These are phyloP conservation scores for Cnidoscolus chayamansa DNA, from an alignment of 441 rosid species.

Conservation along the genomic window DNA sequence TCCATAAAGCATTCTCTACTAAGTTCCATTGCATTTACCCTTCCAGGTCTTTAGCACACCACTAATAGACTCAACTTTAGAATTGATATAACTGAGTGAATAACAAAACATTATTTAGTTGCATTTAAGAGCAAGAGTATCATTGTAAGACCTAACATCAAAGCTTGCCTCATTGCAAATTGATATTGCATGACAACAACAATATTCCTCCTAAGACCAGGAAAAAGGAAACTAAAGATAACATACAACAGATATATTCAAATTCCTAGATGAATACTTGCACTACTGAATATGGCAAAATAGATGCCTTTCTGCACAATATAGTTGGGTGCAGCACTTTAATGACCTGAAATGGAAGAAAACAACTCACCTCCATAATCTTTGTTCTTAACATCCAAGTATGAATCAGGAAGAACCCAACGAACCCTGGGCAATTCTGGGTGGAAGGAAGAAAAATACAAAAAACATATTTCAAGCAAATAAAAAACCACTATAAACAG, in stretches of 20 bases:
- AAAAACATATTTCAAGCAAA: neutral
- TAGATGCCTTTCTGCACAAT: neutral
- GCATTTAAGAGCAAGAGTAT: neutral
- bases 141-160: neutral
- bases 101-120: neutral
- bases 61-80: neutral
- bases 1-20: neutral
- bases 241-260: neutral
- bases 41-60: neutral
- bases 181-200: neutral
- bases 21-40: neutral
- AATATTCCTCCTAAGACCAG: neutral
- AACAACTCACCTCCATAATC: constrained; percentile 71
- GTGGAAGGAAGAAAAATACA: neutral
- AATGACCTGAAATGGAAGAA: neutral
- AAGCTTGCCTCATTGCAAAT: neutral
- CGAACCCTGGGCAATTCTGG: constrained; percentile 67
- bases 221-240: neutral
- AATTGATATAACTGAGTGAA: neutral
- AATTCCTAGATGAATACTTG: neutral
- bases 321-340: neutral
- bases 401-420: constrained; percentile 94
- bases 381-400: constrained; percentile 74
- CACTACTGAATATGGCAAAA: neutral
- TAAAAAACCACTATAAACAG: neutral